Evolutionary conservation across 495 filamentous ascomycete genomes (phyloP), one percentile per base, ranked within the genome.

Genomic region (Penicillium nucicola): DNA sequence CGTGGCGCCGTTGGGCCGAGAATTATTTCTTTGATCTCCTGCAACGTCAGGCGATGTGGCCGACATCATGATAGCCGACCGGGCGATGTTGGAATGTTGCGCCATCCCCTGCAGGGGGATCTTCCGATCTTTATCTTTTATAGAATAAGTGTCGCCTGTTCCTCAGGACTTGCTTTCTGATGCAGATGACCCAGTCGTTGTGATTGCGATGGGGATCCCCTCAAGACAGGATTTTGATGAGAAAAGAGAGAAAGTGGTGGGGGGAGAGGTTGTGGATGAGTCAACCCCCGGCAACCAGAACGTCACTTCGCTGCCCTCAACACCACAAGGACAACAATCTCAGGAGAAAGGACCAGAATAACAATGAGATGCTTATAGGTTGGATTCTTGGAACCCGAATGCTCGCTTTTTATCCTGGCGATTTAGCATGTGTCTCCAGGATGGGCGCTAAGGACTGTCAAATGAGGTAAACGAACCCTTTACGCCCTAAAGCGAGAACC

Each of bases 41-140:
- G 50, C 50, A 55, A 51, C 36, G 32, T 69, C 73, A 59, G 72
- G 71, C 15, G 53, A 52, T 7, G 56, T 55, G 42, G 68, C 63
- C 59, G 62, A 61, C 48, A 66, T 78, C 74, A 83, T 78, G 61
- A 86, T 81, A 40, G 80, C 81, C 47, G 80, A 75, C 64, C 79
- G 83, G 28, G 84, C 84, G 51, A 85, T 80, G 18, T 55, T 62
- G 18, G 76, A 78, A 61, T 81, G 77, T 52, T 80, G 77, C 34
- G 60, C 63, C 63, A 66, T 66, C 60, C 55, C 62, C 54, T 50
- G 48, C 38, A 10, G 36, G 33, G 56, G 38, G 33, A 38, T 35
- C 0, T 32, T 37, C 32, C 15, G 35, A 40, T 7, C 13, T 20
- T 39, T 10, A n/a, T 36, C 18, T 10, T 18, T 33, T 25, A 38